Conservation (phyloP, 2,329 filamentous ascomycete genomes). For the Penicillium sp. region DNA sequence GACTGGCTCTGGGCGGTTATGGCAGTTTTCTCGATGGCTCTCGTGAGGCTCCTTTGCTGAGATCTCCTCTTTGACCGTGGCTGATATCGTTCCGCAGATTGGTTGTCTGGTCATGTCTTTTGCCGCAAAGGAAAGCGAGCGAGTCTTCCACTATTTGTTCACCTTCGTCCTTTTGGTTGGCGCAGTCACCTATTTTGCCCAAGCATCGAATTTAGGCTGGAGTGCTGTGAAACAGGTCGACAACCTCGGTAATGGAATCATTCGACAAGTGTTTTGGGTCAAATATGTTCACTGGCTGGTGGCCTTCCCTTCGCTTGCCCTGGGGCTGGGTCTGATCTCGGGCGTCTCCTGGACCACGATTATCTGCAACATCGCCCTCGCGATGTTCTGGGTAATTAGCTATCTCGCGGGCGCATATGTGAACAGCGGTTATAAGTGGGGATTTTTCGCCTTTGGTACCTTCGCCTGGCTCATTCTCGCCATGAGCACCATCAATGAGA, state of each 20-base stretch:
- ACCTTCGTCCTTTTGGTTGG: slow-evolving; percentile 53
- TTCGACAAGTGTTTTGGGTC: slow-evolving; percentile 57
- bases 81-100: slow-evolving; percentile 34
- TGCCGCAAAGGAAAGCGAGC: slow-evolving; percentile 50
- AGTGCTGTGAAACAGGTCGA: slow-evolving; percentile 42
- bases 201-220: slow-evolving; percentile 56
- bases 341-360: slow-evolving; percentile 61
- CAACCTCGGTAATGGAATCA: slow-evolving; percentile 26
- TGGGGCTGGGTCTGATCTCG: slow-evolving; percentile 54
- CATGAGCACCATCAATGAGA: slow-evolving; percentile 46
- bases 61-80: neutral
- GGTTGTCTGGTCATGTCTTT: slow-evolving; percentile 45
- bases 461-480: slow-evolving; percentile 52
- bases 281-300: slow-evolving; percentile 61
- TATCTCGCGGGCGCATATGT: slow-evolving; percentile 56
- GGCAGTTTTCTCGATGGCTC: slow-evolving; percentile 51
- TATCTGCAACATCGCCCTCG: slow-evolving; percentile 51
- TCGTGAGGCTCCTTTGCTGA: slow-evolving; percentile 37
- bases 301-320: slow-evolving; percentile 48
- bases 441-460: slow-evolving; percentile 58
- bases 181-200: slow-evolving; percentile 54
- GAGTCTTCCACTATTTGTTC: slow-evolving; percentile 61
- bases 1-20: slow-evolving; percentile 60
- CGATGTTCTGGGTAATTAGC: slow-evolving; percentile 55
- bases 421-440: slow-evolving; percentile 57